Percentiles rank a stretch among this genome's conserved stretches.
phyloP scores from a whole-genome alignment of 2,329 filamentous ascomycete species.

The Pseudocercospora crystallina region DNA sequence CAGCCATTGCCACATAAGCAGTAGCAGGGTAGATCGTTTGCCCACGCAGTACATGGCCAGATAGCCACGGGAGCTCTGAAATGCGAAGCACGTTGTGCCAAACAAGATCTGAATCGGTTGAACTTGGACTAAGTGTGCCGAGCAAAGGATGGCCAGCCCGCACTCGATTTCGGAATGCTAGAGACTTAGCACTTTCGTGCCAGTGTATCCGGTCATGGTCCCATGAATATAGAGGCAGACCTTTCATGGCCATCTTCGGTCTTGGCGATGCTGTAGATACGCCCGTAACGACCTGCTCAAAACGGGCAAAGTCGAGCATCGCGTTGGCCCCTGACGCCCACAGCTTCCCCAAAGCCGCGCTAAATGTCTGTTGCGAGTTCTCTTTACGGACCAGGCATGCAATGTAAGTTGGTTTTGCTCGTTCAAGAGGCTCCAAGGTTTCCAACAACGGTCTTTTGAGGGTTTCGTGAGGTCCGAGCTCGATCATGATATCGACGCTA shows the following conservation, averaged over 20 bases:
- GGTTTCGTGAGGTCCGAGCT: constrained; percentile 12
- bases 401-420: background rate
- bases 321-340: background rate
- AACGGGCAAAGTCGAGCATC: too few relatives aligned
- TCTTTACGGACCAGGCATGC: background rate
- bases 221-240: too few relatives aligned
- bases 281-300: too few relatives aligned
- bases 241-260: too few relatives aligned
- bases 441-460: constrained; percentile 12
- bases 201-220: too few relatives aligned
- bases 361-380: background rate
- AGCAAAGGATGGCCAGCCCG: constrained; percentile 8
- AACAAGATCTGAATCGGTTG: background rate
- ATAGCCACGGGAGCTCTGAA: constrained; percentile 34
- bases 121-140: constrained; percentile 1
- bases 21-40: constrained; percentile 35
- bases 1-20: constrained; percentile 22
- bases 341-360: background rate
- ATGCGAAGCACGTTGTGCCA: constrained; percentile 14
- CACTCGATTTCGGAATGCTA: constrained; percentile 1
- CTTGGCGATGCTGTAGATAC: too few relatives aligned
- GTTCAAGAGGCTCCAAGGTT: too few relatives aligned
- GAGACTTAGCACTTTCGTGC: constrained; percentile 5
- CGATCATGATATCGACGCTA: too few relatives aligned
- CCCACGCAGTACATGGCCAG: constrained; percentile 33